Evolutionary conservation across 768 basidiomycete species (phyloP), one percentile per base, ranked within the genome.

Genomic region (Polyporus arcularius): DNA sequence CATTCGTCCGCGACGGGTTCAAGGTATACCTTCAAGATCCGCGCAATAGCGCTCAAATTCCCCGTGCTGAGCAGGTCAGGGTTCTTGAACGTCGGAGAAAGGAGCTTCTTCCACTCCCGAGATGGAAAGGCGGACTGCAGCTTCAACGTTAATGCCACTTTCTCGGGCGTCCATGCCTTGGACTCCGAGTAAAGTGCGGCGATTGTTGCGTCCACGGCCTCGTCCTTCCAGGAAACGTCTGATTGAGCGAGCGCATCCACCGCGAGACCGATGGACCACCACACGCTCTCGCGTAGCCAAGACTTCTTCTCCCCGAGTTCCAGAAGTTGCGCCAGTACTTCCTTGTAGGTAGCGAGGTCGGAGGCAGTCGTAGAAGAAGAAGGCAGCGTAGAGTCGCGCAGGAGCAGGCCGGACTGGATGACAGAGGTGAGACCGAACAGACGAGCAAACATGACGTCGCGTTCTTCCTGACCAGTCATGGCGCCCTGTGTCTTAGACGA

Each of bases 281-380:
- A 96, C 14, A 88, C 90, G 68, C 90, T 90, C 74, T 98, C 96
- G 41, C 88, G 80, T 52, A 98, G 74, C 94, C 95, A 98, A 0
- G 88, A 87, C 73, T 96, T 97, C 70, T 86, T 85, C 67, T 89
- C 85, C 26, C 92, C 93, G 46, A 97, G 75, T 9, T 75, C 78
- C 41, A 92, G 64, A 18, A 97, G 80, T 56, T 86, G 77, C 7
- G 73, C 71, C 58, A 96, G 67, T 10, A 87, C 79, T 31, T 83
- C 78, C 30, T 77, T 74, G 73, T 85, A 96, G 54, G 82, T 80
- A 31, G 80, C 77, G 47, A 84, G 66, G n/a, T 80, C 84, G 2
- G 91, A 86, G 2, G 81, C 78, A 2, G 81, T 67, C 2, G 82
- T 77, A 6, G 80, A 76, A 26, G 85, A 81, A 9, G 84, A 84